Base-by-base conservation (phyloP, 805 yeast genomes). In the Candida dendrica region DNA sequence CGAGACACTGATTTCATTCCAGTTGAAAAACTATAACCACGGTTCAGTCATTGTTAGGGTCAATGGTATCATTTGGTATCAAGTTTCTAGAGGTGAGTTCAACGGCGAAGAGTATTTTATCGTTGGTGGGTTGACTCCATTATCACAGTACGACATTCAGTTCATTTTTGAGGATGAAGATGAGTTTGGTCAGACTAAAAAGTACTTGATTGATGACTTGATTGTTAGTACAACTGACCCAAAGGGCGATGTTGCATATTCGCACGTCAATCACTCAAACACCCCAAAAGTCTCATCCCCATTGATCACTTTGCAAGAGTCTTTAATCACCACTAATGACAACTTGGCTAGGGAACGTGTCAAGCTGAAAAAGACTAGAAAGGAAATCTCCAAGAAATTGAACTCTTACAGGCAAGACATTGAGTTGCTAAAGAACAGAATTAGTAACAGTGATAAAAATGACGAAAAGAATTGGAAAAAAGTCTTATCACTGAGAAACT, bases 21-120 rank as follows among this genome's bases (percentile, higher is more conserved):
- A 72, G 44, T 57, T 77, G 29, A 65, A 69, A 39, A 69, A 74
- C 39, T 68, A 68, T 16, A 56, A 59, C 36, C 64, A 67, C 42
- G 68, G 69, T 39, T 71, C 62, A 42, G 55, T 72, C 6, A 61
- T 66, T 37, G 71, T 70, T 11, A 60, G 67, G 42, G 86, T 82
- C 4, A 81, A 82, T 51, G 87, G 86, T 18, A 71, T 81, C 18
- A 69, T 75, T 13, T 82, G 89, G 89, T 74, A 79, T 20, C 86
- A 80, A 52, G 77, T 78, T 2, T 69, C 79, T 0, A 67, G 75
- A 32, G 78, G 78, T 37, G 65, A 67, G 14, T 55, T 65, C 15
- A 63, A 64, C 18, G 70, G 71, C 27, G 73, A 74, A 36, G 75
- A 74, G 41, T 63, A 72, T 40, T 68, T 79, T n/a, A 70, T 79